Conservation (phyloP, 768 basidiomycete genomes). For the Boletus huronensis region DNA sequence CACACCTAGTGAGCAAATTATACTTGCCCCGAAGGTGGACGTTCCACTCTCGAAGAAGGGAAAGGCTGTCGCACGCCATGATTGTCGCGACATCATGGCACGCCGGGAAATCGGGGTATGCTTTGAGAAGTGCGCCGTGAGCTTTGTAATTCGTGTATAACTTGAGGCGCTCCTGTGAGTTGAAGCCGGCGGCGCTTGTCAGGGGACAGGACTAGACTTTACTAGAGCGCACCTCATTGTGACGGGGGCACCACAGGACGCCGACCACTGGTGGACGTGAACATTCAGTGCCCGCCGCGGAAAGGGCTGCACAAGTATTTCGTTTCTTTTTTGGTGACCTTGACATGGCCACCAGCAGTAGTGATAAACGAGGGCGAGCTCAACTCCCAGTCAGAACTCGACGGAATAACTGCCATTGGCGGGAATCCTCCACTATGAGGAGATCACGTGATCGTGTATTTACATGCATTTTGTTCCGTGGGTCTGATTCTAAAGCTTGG, state of each 20-base stretch:
- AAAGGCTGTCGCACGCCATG: constrained; percentile 28
- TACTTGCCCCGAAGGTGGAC: constrained; percentile 31
- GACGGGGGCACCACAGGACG: constrained; percentile 28
- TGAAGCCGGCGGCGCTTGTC: neutral
- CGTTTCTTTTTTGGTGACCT: constrained; percentile 10
- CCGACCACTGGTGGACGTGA: constrained; percentile 7
- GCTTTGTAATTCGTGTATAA: constrained; percentile 37
- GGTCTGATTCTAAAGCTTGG: neutral
- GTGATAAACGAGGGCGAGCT: neutral
- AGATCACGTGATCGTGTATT: constrained; percentile 4
- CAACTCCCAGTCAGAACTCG: neutral
- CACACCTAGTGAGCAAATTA: constrained; percentile 32
- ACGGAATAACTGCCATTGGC: neutral
- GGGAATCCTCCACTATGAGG: neutral
- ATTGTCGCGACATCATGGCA: constrained; percentile 26
- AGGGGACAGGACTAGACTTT: neutral
- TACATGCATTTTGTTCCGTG: neutral
- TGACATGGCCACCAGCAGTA: neutral
- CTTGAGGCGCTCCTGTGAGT: constrained; percentile 32
- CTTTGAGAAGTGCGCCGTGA: constrained; percentile 31
- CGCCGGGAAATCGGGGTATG: constrained; percentile 25
- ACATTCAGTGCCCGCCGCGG: constrained; percentile 12
- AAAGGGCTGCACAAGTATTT: constrained; percentile 17
- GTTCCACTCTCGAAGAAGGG: constrained; percentile 34
- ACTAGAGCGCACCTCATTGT: constrained; percentile 26